Percentiles rank a stretch among this genome's conserved stretches.
These are phyloP conservation scores for Tulasnella calospora DNA, from an alignment of 768 basidiomycete genomes.

Conservation along the genomic window DNA sequence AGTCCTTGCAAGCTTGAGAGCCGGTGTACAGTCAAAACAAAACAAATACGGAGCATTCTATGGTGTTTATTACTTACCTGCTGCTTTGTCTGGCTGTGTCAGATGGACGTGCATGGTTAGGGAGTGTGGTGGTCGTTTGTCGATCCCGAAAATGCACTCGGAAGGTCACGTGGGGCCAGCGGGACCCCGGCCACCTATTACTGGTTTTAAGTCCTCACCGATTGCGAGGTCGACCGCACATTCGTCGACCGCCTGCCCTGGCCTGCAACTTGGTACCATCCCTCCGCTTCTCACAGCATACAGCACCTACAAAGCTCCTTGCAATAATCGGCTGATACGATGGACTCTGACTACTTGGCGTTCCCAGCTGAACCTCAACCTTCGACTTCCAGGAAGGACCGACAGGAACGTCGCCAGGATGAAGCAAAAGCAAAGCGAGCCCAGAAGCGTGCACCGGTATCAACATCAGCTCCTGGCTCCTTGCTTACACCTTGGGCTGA, in stretches of 20 bases:
- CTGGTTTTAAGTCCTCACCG: neutral
- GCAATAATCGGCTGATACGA: neutral
- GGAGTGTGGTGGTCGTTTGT: neutral
- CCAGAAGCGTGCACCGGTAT: neutral
- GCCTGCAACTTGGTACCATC: neutral
- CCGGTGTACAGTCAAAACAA: neutral
- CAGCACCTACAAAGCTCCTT: neutral
- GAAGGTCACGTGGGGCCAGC: neutral
- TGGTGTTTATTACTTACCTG: neutral
- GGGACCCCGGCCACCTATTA: neutral
- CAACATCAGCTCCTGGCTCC: neutral
- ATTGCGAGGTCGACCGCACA: neutral
- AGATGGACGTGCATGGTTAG: constrained; percentile 27
- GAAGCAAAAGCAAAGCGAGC: neutral
- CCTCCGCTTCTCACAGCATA: neutral
- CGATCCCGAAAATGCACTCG: neutral
- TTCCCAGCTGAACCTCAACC: neutral
- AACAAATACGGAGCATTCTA: neutral
- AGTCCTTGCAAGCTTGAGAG: constrained; percentile 25
- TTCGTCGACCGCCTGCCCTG: neutral
- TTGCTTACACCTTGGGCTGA: constrained; percentile 63
- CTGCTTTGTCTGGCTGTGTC: constrained; percentile 17
- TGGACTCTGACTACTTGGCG: neutral
- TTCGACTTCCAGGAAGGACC: neutral
- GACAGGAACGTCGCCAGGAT: neutral